Evolutionary conservation across 805 yeast genomes (phyloP).

Genomic region (Blastobotrys terrestris): DNA sequence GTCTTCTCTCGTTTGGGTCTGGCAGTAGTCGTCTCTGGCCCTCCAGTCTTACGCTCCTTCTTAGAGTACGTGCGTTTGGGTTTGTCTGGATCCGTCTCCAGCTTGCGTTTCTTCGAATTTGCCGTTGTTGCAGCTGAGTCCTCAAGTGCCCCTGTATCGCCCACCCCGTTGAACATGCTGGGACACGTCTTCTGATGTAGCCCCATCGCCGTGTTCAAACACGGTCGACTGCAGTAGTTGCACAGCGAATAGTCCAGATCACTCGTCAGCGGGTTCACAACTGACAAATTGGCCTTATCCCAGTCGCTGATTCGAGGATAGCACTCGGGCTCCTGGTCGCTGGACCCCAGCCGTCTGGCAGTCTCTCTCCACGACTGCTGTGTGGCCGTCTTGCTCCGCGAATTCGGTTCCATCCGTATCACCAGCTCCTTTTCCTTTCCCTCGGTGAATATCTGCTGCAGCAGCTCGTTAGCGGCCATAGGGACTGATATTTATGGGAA

Average conservation of each 20-base stretch:
- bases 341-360: slow-evolving; percentile 3
- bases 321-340: slow-evolving; percentile 5
- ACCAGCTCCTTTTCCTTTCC: neutral
- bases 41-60: slow-evolving; percentile 13
- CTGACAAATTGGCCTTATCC: slow-evolving; percentile 24
- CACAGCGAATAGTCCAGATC: slow-evolving; percentile 25
- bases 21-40: slow-evolving; percentile 16
- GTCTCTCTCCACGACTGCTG: neutral
- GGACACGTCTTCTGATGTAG: slow-evolving; percentile 19
- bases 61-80: slow-evolving; percentile 13
- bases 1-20: slow-evolving; percentile 26
- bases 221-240: slow-evolving; percentile 27
- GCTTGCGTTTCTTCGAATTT: slow-evolving; percentile 8
- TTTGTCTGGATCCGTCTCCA: slow-evolving; percentile 4
- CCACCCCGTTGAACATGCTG: slow-evolving; percentile 1
- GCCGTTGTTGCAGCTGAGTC: slow-evolving; percentile 8
- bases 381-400: neutral
- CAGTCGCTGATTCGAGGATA: slow-evolving; percentile 7
- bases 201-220: slow-evolving; percentile 18
- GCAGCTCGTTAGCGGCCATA: neutral
- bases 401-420: neutral
- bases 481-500: neutral
- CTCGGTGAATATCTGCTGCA: neutral
- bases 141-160: slow-evolving; percentile 2
- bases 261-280: slow-evolving; percentile 23